A percentile compares a stretch with the other conserved stretches of the same genome.
Conservation (phyloP, 192 early-diverging fungal genomes). For the Phlyctochytrium bullatum region DNA sequence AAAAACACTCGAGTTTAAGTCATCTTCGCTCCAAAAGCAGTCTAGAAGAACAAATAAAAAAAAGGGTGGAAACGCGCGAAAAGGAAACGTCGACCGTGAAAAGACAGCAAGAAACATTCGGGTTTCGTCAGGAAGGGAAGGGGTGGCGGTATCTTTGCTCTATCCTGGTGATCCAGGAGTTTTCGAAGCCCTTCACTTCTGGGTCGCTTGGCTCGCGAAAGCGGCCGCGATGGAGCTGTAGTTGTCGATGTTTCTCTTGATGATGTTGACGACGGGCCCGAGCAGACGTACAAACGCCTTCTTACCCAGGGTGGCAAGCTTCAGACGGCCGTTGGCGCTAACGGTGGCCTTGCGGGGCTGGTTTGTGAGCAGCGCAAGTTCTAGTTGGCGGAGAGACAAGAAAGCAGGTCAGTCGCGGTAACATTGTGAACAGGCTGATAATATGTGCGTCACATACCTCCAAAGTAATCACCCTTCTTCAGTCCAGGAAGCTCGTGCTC, state of each 20-base stretch:
- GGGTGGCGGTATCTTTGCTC: too few species aligned
- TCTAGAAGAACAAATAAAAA: too few species aligned
- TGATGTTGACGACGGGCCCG: conserved; percentile 92
- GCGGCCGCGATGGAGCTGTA: conserved; percentile 54
- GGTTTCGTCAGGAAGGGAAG: too few species aligned
- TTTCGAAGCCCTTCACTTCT: too few species aligned
- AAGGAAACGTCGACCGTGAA: too few species aligned
- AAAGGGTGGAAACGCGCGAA: too few species aligned
- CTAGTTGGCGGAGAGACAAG: conserved; percentile 26
- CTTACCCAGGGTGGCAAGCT: conserved; percentile 92
- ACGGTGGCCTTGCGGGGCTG: conserved; percentile 91
- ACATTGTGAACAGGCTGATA: neutral
- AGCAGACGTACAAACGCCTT: conserved; percentile 94
- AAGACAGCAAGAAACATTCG: too few species aligned
- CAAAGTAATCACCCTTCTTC: conserved; percentile 92
- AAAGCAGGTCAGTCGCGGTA: neutral
- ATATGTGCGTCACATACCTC: conserved; percentile 57
- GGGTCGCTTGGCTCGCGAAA: neutral
- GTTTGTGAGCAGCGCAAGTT: conserved; percentile 93
- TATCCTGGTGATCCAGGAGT: too few species aligned
- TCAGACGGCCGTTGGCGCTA: conserved; percentile 78
- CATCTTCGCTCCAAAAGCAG: too few species aligned
- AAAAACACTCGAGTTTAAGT: too few species aligned
- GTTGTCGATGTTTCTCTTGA: conserved; percentile 89
- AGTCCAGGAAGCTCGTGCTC: conserved; percentile 60